Evolutionary conservation across 352 stramenopile genomes (phyloP), one percentile per base, ranked within the genome.

Genomic region (Saprolegnia diclina): DNA sequence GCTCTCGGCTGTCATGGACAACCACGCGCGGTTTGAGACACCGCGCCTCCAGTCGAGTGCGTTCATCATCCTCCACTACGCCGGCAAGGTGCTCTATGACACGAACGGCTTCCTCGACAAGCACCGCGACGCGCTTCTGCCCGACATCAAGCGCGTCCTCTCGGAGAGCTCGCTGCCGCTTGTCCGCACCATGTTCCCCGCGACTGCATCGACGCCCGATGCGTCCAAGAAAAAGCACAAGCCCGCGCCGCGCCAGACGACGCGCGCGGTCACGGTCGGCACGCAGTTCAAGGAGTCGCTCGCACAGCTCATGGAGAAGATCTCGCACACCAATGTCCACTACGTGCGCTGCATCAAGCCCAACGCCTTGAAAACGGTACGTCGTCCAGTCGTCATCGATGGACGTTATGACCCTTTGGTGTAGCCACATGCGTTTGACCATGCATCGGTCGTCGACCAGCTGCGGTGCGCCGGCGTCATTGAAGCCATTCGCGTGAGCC

Each of bases 281-380:
- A 91, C 82, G 3, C 87, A 95, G 63, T 95, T 95, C 56, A 93
- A 94, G 66, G 82, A 92, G 64, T 91, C 82, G 74, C 54, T 95
- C 21, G 81, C 79, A 5, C 73, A 91, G 37, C 65, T 95, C 9
- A 95, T 95, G 86, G 85, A 91, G 52, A 95, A 92, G 65, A 95
- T 95, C 59, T 76, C 85, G 16, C 77, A 89, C 9, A 95, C 87
- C 0, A 85, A 93, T 45, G 85, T 94, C 0, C 87, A 95, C 61
- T 95, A 95, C 32, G 87, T 95, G 37, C 86, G 87, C 7, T 95
- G 87, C 71, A 55, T 95, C 40, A 95, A 95, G 67, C 87, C 87
- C 19, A 95, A 95, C 55, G 57, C 73, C 4, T 57, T 87, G 9
- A 94, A 94, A 73, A 91, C 55, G 63, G 63, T 69, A 44, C 16